Conservation (phyloP, 169 alveolate genomes). For the Plasmodium gonderi region DNA sequence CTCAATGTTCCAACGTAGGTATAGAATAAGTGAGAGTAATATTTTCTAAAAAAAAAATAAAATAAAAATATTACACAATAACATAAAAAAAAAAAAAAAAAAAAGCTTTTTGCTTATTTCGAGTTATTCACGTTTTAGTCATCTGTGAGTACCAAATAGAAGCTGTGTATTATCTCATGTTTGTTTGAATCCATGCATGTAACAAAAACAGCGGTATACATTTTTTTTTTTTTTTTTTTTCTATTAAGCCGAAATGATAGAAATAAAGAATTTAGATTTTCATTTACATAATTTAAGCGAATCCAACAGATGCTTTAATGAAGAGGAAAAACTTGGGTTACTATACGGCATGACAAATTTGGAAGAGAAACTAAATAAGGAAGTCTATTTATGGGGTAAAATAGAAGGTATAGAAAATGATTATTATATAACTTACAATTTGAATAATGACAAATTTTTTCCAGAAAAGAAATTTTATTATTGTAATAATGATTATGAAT, state of each 20-base stretch:
- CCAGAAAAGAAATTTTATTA: constrained; percentile 49
- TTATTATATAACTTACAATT: constrained; percentile 42
- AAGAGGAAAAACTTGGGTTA: constrained; percentile 51
- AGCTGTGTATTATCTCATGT: background rate
- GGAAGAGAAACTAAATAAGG: constrained; percentile 46
- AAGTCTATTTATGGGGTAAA: constrained; percentile 63
- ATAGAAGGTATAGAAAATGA: constrained; percentile 64
- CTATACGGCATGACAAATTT: constrained; percentile 49
- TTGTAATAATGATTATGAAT: constrained; percentile 56
- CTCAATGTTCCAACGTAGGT: too few relatives aligned
- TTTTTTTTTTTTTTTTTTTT: background rate
- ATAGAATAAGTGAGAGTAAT: background rate
- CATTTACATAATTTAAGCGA: constrained; percentile 37
- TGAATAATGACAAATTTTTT: constrained; percentile 28
- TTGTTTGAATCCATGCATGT: background rate
- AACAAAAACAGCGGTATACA: background rate
- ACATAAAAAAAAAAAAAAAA: background rate
- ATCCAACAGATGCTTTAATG: constrained; percentile 64
- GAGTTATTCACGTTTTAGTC: background rate
- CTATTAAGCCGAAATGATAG: constrained; percentile 18
- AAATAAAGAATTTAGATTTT: constrained; percentile 28
- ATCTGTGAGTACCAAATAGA: background rate
- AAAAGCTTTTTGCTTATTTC: background rate
- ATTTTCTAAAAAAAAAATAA: background rate
- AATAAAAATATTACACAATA: too few relatives aligned